Conservation (phyloP, 2,329 filamentous ascomycete species). For the Aspergillus cejpii region DNA sequence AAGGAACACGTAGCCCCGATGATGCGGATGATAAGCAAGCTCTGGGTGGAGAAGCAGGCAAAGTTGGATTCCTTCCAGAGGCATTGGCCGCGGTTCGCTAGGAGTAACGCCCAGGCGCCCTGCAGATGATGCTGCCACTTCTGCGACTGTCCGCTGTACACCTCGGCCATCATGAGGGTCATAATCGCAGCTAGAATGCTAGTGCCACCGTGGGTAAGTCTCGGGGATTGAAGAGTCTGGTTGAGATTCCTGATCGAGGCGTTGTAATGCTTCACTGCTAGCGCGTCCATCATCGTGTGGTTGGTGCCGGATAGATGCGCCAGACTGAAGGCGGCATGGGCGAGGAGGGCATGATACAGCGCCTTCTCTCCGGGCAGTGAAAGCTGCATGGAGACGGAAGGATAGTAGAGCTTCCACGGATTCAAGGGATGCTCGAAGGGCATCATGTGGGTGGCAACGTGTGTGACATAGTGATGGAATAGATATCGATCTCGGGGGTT, state of each 20-base stretch:
- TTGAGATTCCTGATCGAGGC: too few species aligned
- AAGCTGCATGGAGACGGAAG: slow-evolving; percentile 10
- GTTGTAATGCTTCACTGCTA: too few species aligned
- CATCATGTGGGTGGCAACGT: slow-evolving; percentile 17
- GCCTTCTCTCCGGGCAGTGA: background rate
- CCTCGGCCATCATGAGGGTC: slow-evolving; percentile 9
- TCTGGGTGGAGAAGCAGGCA: slow-evolving; percentile 14
- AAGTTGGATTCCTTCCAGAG: slow-evolving; percentile 16
- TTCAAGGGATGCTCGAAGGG: slow-evolving; percentile 17
- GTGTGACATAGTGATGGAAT: slow-evolving; percentile 16
- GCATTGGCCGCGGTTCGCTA: slow-evolving; percentile 1
- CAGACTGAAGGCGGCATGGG: too few species aligned
- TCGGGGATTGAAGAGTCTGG: too few species aligned
- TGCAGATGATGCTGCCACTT: slow-evolving; percentile 15
- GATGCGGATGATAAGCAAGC: slow-evolving; percentile 14
- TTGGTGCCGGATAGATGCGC: too few species aligned
- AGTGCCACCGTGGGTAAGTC: too few species aligned
- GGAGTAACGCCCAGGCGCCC: slow-evolving; percentile 14
- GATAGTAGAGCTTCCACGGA: slow-evolving; percentile 17
- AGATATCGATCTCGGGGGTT: slow-evolving; percentile 6
- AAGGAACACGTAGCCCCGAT: slow-evolving; percentile 9
- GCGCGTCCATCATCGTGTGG: too few species aligned
- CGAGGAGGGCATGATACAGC: too few species aligned
- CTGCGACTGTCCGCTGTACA: slow-evolving; percentile 14
- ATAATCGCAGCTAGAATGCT: background rate